Percentiles rank a stretch among this genome's conserved stretches.
phyloP scores from a whole-genome alignment of 2,329 filamentous ascomycete genomes.

The Fusarium graminum region DNA sequence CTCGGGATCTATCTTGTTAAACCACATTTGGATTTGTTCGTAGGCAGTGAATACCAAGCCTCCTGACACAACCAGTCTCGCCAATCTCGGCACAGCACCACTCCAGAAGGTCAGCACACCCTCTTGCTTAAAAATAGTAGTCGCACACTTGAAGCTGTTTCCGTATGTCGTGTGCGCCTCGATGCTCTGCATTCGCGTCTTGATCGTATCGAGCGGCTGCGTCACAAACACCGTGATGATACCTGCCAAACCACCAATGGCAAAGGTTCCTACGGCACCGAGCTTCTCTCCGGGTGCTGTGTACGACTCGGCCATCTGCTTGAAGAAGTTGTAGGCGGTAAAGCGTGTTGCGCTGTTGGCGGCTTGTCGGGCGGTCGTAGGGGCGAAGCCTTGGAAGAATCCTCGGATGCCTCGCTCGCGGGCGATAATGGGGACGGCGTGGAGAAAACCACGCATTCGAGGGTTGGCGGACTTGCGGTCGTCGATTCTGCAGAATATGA shows the following conservation, averaged over 20 bases:
- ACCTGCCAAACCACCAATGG: conserved; percentile 88
- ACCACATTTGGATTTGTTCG: conserved; percentile 85
- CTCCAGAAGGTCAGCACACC: conserved; percentile 94
- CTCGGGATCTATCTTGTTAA: conserved; percentile 85
- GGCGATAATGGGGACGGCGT: conserved; percentile 88
- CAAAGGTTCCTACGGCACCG: conserved; percentile 88
- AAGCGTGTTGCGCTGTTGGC: conserved; percentile 95
- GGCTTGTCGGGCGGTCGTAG: conserved; percentile 93
- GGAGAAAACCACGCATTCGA: conserved; percentile 90
- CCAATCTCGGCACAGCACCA: conserved; percentile 87
- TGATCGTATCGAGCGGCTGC: conserved; percentile 88
- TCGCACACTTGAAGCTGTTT: conserved; percentile 87
- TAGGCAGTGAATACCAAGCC: conserved; percentile 99
- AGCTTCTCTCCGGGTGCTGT: conserved; percentile 95
- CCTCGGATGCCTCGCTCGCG: conserved; percentile 88
- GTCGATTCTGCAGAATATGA: conserved; percentile 76
- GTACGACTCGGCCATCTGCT: conserved; percentile 92
- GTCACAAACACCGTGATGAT: conserved; percentile 88
- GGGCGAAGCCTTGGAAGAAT: conserved; percentile 97
- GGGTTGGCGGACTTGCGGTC: conserved; percentile 90
- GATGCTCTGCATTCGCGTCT: conserved; percentile 98
- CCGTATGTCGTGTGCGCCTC: conserved; percentile 85
- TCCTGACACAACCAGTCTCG: conserved; percentile 87
- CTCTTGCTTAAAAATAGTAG: conserved; percentile 88
- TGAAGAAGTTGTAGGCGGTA: conserved; percentile 88